These are phyloP conservation scores for Ophiocordyceps camponoti-floridani DNA, from an alignment of 2,329 filamentous ascomycete genomes.

Conservation along the genomic window DNA sequence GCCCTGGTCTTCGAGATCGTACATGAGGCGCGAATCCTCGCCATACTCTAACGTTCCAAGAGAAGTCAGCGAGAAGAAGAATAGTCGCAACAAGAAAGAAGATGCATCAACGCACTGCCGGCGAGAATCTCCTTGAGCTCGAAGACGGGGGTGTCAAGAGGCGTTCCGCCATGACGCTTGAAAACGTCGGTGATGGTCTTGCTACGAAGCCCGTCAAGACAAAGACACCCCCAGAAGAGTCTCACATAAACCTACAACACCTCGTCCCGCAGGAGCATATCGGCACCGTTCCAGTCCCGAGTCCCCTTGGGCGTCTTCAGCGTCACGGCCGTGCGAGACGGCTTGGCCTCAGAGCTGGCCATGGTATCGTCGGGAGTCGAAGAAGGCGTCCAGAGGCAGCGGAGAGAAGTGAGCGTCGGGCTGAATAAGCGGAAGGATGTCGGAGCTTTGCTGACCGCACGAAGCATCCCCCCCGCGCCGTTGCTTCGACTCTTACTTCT, in stretches of 20 bases:
- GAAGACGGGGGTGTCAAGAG: slow-evolving; percentile 70
- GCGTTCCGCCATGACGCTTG: slow-evolving; percentile 65
- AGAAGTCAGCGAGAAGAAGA: too few relatives aligned
- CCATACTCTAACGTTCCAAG: slow-evolving; percentile 42
- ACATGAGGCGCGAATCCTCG: slow-evolving; percentile 84
- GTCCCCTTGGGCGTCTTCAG: slow-evolving; percentile 86
- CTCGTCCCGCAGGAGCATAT: slow-evolving; percentile 65
- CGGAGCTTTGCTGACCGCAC: slow-evolving; percentile 3
- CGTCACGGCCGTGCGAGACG: slow-evolving; percentile 28
- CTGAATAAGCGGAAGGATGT: not conserved
- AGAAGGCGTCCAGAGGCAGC: not conserved
- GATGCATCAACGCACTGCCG: slow-evolving; percentile 33
- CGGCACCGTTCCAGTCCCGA: slow-evolving; percentile 66
- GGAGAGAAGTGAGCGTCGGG: not conserved
- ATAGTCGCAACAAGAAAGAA: too few relatives aligned
- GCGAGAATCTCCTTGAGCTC: slow-evolving; percentile 74
- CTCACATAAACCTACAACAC: slow-evolving; percentile 35
- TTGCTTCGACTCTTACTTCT: not conserved
- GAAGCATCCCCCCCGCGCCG: slow-evolving; percentile 4
- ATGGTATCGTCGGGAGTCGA: slow-evolving; percentile 6
- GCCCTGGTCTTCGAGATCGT: slow-evolving; percentile 73
- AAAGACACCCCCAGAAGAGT: not conserved
- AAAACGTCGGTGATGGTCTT: slow-evolving; percentile 59
- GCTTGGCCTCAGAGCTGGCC: slow-evolving; percentile 16
- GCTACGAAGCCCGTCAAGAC: slow-evolving; percentile 4